These are phyloP conservation scores for Penicillium coffeae DNA, from an alignment of 495 filamentous ascomycete genomes.

Conservation along the genomic window DNA sequence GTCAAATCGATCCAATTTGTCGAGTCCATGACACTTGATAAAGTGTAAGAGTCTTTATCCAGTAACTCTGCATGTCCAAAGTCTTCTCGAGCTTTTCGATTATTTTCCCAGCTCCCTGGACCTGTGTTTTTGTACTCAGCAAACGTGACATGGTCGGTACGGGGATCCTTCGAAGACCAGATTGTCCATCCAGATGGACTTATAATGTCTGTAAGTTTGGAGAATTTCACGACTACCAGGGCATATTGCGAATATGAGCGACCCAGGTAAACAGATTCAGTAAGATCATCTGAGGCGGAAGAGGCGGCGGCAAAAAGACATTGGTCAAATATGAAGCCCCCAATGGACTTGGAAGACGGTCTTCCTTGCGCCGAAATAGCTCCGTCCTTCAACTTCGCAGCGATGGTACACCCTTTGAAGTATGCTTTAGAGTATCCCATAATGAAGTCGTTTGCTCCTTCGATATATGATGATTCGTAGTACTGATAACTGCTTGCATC, in stretches of 20 bases:
- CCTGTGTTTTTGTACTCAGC: conserved; percentile 3
- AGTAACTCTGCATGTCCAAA: neutral
- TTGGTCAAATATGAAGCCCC: conserved; percentile 2
- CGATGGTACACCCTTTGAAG: conserved; percentile 3
- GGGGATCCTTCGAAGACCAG: neutral
- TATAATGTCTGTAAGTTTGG: neutral
- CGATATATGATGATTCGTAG: conserved; percentile 3
- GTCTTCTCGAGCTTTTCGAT: neutral
- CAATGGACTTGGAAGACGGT: neutral
- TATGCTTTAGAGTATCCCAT: neutral
- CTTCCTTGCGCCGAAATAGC: neutral
- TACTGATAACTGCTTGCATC: neutral
- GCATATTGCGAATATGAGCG: neutral
- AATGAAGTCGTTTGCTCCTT: neutral
- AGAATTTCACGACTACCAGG: conserved; percentile 1
- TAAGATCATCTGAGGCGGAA: neutral
- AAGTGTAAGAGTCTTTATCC: neutral
- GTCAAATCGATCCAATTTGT: conserved; percentile 4
- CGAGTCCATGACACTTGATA: neutral
- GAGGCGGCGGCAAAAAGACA: neutral
- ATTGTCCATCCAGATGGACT: conserved; percentile 1
- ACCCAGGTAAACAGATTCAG: neutral
- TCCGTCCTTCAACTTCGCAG: neutral
- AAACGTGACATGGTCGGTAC: neutral
- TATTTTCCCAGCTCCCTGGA: conserved; percentile 1